phyloP scores from a whole-genome alignment of 176 grass and related monocot species.

The Phoenix roebelenii region DNA sequence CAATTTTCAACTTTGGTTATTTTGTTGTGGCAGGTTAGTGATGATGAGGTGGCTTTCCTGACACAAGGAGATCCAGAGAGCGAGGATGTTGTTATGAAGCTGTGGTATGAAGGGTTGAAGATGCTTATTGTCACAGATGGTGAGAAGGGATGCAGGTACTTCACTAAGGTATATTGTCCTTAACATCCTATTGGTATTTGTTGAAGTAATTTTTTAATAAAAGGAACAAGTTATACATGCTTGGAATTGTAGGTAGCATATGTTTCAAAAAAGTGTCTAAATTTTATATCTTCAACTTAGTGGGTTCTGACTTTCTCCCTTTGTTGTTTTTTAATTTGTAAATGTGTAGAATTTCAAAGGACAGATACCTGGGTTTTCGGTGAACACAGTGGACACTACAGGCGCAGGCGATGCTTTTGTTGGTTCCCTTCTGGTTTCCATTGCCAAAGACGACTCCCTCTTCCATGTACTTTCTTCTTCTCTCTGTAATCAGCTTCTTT shows the following conservation, averaged over 20 bases:
- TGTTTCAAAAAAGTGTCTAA: too few species aligned
- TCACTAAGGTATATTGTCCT: slow-evolving; percentile 47
- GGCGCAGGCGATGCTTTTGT: slow-evolving; percentile 89
- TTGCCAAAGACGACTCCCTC: slow-evolving; percentile 66
- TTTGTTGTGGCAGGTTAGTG: slow-evolving; percentile 34
- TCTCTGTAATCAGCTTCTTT: not conserved
- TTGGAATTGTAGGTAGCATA: too few species aligned
- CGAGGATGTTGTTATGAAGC: slow-evolving; percentile 57
- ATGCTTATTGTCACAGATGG: slow-evolving; percentile 87
- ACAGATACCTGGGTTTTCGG: slow-evolving; percentile 41
- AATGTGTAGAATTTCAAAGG: slow-evolving; percentile 62
- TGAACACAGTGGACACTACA: slow-evolving; percentile 73
- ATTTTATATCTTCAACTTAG: too few species aligned
- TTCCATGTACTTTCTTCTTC: slow-evolving; percentile 32
- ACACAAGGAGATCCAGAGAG: slow-evolving; percentile 52
- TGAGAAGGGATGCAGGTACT: slow-evolving; percentile 83
- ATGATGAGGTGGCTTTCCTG: slow-evolving; percentile 81
- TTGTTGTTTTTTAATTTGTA: not conserved
- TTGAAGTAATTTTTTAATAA: too few species aligned
- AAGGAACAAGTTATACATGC: too few species aligned
- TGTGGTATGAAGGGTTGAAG: slow-evolving; percentile 82
- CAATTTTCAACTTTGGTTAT: too few species aligned
- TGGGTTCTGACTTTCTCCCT: not conserved
- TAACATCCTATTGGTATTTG: not conserved
- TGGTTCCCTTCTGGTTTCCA: slow-evolving; percentile 55